phyloP scores from a whole-genome alignment of 306 rosid genomes.

The Cucurbita ficifolia region DNA sequence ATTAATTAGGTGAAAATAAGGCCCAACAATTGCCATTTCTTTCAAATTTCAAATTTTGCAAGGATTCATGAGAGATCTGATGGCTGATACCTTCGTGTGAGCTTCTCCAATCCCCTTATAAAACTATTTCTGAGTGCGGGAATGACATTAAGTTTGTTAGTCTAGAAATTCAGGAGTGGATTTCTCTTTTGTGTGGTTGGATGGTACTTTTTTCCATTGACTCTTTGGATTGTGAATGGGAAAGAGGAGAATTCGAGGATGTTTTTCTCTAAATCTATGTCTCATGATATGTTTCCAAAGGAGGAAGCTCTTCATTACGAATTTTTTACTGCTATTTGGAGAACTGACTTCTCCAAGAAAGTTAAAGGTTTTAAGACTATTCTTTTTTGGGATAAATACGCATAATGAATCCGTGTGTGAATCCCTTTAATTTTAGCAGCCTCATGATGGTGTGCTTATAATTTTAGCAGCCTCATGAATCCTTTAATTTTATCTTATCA shows the following conservation, averaged over 20 bases:
- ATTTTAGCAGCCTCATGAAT: not conserved
- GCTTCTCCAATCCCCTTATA: not conserved
- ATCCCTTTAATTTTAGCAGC: not conserved
- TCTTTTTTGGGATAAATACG: not conserved
- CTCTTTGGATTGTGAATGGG: not conserved
- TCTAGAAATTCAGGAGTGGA: not conserved
- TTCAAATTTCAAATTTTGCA: not conserved
- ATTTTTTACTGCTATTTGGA: not conserved
- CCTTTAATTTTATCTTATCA: not conserved
- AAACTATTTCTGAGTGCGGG: not conserved
- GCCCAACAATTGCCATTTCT: not conserved
- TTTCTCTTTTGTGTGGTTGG: not conserved
- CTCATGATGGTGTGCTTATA: not conserved
- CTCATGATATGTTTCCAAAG: not conserved
- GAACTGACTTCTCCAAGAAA: not conserved
- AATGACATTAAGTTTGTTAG: not conserved
- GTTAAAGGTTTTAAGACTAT: not conserved
- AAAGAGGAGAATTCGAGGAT: not conserved
- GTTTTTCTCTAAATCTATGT: not conserved
- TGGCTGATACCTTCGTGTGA: not conserved
- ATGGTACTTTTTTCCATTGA: not conserved
- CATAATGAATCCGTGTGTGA: not conserved
- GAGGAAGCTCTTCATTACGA: not conserved
- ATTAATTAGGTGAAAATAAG: not conserved
- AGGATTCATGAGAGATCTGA: not conserved